Base-by-base conservation (phyloP, 306 rosid genomes). In the Inga oerstediana region DNA sequence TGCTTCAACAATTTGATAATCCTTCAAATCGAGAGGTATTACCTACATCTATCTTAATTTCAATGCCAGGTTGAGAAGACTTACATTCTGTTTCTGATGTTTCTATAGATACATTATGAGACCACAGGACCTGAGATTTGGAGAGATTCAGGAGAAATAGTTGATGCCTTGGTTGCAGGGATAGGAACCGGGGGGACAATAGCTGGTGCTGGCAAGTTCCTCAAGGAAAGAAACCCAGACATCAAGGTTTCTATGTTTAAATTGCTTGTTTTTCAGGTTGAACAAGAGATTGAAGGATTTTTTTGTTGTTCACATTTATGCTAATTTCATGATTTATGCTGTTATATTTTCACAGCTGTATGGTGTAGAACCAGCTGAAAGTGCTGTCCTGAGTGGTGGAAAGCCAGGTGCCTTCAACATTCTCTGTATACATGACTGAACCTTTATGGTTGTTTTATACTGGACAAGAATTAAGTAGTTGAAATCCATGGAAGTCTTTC, bases 111-210 rank as follows among this genome's bases (percentile, higher is more conserved):
- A 83, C 98, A 95, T 88, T 95, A 93, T 34, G 96, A 93, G 72
- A 91, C 98, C 78, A 93, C 98, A 22, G 97, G 98, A 72, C 95
- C 92, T 8, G 99, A 95, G 90, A 92, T 92, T 79, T 93, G 98
- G 99, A 91, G 86, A 90, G 97, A 92, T 83, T 86, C 97, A 0
- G 90, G 79, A 86, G 96, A 83, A 74, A 90, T 85, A 89, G 78
- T 95, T 73, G 98, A 92, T 76, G 88, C 80, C 32, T 84, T 95
- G 56, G 94, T 92, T 64, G 82, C 97, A 7, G 97, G 94, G 80
- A 85, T 95, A 72, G 99, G 99, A 78, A 90, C 99, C 0, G 97
- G 94, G 44, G 99, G 98, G 15, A 90, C 97, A 20, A 22, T 91
- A 76, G 78, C 93, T 3, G 99, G 94, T 82, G 79, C 72, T 35